Evolutionary conservation across 331 rosid genomes (phyloP), one percentile per base, ranked within the genome.

Genomic region (Pyracantha coccinea): DNA sequence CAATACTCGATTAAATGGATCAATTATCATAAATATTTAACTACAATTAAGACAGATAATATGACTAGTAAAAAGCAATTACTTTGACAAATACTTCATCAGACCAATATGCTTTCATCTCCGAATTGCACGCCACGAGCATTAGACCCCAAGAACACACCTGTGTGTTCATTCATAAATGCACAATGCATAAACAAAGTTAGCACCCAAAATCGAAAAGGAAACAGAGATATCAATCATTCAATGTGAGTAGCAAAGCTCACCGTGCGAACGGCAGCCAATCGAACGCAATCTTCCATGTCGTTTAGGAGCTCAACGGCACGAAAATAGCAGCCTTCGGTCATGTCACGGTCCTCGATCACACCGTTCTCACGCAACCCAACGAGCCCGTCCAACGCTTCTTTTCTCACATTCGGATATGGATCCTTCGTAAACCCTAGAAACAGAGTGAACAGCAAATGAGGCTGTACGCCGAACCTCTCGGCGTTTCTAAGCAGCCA

Each of bases 381-480:
- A 62, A 76, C 82, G 41, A 94, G 86, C 13, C 97, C 98, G 64
- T 87, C 96, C 78, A 92, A 75, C 44, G 96, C 81, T 21, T 77
- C 88, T 27, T 31, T 79, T 72, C 99, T 86, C 79, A 90, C 91
- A 28, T 75, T 68, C 16, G 96, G 97, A 77, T 86, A 90, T 3
- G 96, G 96, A 65, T 94, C 99, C 81, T 81, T 92, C 28, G 96
- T 88, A 68, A 92, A 87, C 59, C 99, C 99, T 13, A 90, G 68
- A 71, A 90, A 83, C 74, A 92, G 60, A 38, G 87, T 79, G 17
- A 89, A 75, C 63, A 87, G 41, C 74, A 86, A 50, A 41, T 84
- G 85, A 16, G 93, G 89, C 45, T 78, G 66, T 38, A 85, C 75
- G 16, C 59, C 55, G 32, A 88, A 84, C 71, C 72, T 58, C 74